phyloP scores from a whole-genome alignment of 2,329 filamentous ascomycete species.

The Diaporthe vaccinii region DNA sequence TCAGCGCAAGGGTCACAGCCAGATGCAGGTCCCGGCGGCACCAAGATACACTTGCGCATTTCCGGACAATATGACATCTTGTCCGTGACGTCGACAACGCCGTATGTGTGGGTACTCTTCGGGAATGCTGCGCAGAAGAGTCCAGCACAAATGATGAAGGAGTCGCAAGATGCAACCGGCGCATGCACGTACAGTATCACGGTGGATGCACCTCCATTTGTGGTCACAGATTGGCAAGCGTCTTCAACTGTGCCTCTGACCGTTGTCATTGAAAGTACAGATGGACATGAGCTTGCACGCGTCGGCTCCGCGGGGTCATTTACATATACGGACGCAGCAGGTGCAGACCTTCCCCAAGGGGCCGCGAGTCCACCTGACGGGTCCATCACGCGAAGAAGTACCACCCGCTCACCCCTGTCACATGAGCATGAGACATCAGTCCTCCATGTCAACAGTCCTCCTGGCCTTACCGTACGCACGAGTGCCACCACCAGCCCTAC shows the following conservation, averaged over 20 bases:
- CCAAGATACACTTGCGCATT: constrained; percentile 80
- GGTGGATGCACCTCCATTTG: constrained; percentile 75
- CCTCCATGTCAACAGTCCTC: constrained; percentile 53
- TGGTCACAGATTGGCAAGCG: constrained; percentile 63
- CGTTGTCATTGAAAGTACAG: constrained; percentile 65
- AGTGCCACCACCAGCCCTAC: constrained; percentile 50
- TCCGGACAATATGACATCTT: constrained; percentile 81
- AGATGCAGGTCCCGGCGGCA: constrained; percentile 75
- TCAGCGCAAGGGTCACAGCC: constrained; percentile 75
- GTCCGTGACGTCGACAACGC: constrained; percentile 65
- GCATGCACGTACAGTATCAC: constrained; percentile 79
- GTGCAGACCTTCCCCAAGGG: constrained; percentile 46
- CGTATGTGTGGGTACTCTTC: constrained; percentile 78
- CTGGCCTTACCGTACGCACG: constrained; percentile 50
- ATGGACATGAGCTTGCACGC: constrained; percentile 67
- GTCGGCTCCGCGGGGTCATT: constrained; percentile 61
- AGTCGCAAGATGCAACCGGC: constrained; percentile 68
- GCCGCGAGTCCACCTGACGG: constrained; percentile 54
- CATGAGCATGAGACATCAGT: constrained; percentile 41
- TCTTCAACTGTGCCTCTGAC: constrained; percentile 67
- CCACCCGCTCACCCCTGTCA: constrained; percentile 40
- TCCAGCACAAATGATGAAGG: constrained; percentile 74
- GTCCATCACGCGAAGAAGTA: constrained; percentile 43
- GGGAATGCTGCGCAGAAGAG: constrained; percentile 76
- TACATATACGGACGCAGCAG: constrained; percentile 52